These are phyloP conservation scores for Hypseocharis bilobata DNA, from an alignment of 441 rosid genomes.

Conservation along the genomic window DNA sequence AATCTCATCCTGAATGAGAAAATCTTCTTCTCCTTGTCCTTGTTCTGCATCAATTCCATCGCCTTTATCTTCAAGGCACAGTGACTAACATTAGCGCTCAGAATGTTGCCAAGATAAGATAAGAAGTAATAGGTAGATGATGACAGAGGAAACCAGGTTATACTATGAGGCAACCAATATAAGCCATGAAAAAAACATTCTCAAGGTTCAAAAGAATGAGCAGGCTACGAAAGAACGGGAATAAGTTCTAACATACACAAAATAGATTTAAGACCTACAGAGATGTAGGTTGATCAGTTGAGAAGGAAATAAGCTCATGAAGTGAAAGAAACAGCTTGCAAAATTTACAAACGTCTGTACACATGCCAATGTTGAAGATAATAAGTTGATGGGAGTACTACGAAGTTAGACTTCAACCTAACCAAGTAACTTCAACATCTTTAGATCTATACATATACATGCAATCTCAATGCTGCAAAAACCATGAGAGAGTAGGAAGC, in stretches of 20 bases:
- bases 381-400: background rate
- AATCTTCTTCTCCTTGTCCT: conserved; percentile 78
- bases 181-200: background rate
- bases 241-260: background rate
- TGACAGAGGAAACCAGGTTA: background rate
- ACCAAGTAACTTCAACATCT: background rate
- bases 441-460: background rate
- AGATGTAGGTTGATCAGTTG: background rate
- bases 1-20: conserved; percentile 79
- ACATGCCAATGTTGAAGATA: background rate
- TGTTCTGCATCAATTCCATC: conserved; percentile 64
- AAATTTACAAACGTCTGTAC: background rate
- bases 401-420: background rate
- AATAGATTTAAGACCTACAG: background rate
- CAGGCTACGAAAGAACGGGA: background rate
- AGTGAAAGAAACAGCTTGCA: background rate
- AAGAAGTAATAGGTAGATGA: background rate
- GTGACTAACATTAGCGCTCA: conserved; percentile 17
- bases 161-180: background rate
- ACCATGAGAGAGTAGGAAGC: background rate
- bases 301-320: background rate
- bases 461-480: background rate
- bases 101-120: conserved; percentile 17
- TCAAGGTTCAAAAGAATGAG: background rate
- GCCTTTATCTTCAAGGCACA: conserved; percentile 61